These are phyloP conservation scores for Arabidopsis suecica DNA, from an alignment of 345 rosid genomes.

Conservation along the genomic window DNA sequence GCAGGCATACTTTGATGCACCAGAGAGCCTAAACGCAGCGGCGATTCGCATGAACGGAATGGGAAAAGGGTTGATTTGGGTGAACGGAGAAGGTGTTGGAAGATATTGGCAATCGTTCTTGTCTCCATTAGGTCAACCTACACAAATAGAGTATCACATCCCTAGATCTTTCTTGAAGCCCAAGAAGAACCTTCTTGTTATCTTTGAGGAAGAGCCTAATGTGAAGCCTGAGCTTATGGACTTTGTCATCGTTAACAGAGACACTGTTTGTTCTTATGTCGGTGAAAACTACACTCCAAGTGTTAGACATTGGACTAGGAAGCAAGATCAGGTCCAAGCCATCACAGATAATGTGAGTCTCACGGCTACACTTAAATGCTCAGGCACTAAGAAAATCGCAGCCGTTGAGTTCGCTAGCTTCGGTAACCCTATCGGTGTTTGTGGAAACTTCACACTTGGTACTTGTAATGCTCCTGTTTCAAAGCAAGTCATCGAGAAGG, in stretches of 20 bases:
- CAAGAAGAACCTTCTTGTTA: constrained; percentile 61
- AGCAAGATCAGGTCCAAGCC: constrained; percentile 46
- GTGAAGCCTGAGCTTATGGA: constrained; percentile 61
- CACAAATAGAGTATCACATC: constrained; percentile 86
- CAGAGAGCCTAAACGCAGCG: constrained; percentile 66
- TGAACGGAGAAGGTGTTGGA: constrained; percentile 85
- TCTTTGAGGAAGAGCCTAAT: constrained; percentile 74
- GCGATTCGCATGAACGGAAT: constrained; percentile 62
- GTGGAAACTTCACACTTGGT: constrained; percentile 63
- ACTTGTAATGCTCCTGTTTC: constrained; percentile 60
- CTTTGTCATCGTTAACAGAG: constrained; percentile 62
- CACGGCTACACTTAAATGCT: constrained; percentile 60
- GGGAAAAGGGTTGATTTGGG: constrained; percentile 88
- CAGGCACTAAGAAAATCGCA: constrained; percentile 52
- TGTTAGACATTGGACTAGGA: constrained; percentile 59
- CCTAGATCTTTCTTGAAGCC: constrained; percentile 81
- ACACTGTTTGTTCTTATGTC: constrained; percentile 71
- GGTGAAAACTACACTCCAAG: constrained; percentile 67
- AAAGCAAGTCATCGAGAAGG: constrained; percentile 70
- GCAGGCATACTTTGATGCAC: constrained; percentile 72
- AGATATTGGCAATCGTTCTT: constrained; percentile 79
- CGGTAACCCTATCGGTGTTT: constrained; percentile 73
- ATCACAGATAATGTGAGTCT: constrained; percentile 51
- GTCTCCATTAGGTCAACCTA: constrained; percentile 67
- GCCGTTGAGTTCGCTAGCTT: constrained; percentile 82